phyloP scores from a whole-genome alignment of 2,329 filamentous ascomycete species.

The Leptographium galeiforme region DNA sequence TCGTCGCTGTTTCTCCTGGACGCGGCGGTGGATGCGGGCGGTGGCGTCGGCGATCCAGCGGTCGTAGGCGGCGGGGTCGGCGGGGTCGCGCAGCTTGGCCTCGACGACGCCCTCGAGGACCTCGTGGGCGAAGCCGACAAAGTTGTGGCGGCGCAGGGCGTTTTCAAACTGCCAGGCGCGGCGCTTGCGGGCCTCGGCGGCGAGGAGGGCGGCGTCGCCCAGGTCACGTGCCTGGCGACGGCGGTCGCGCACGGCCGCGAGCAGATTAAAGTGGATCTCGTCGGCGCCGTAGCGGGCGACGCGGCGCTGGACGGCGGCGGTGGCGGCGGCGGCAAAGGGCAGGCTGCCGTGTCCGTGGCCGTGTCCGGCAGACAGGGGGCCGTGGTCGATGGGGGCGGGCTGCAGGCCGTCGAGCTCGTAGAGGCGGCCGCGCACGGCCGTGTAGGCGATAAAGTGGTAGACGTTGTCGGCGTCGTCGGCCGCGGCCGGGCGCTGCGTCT shows the following conservation, averaged over 20 bases:
- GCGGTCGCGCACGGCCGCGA: conserved; percentile 82
- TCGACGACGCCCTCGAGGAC: conserved; percentile 75
- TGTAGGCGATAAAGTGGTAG: conserved; percentile 97
- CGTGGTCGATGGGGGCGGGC: conserved; percentile 83
- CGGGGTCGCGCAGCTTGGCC: conserved; percentile 48
- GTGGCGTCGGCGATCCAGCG: conserved; percentile 55
- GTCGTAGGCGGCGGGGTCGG: conserved; percentile 41
- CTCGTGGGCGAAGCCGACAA: conserved; percentile 89
- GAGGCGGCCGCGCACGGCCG: conserved; percentile 60
- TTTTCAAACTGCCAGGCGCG: conserved; percentile 91
- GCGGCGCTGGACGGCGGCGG: conserved; percentile 72
- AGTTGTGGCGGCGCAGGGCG: conserved; percentile 80
- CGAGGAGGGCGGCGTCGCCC: conserved; percentile 67
- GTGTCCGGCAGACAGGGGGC: conserved; percentile 46
- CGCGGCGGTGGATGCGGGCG: conserved; percentile 17
- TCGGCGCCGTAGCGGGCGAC: conserved; percentile 72
- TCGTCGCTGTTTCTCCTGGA: conserved; percentile 18
- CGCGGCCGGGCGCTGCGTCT: conserved; percentile 59
- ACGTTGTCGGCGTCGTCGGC: conserved; percentile 72
- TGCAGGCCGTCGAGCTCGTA: conserved; percentile 96
- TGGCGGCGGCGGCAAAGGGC: conserved; percentile 62
- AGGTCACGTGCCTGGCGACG: conserved; percentile 64
- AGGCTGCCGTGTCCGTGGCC: not conserved
- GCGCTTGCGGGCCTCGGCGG: conserved; percentile 71
- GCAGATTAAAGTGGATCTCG: conserved; percentile 91